Evolutionary conservation across 768 basidiomycete genomes (phyloP), one percentile per base, ranked within the genome.

Genomic region (Lactifluus hygrophoroides): DNA sequence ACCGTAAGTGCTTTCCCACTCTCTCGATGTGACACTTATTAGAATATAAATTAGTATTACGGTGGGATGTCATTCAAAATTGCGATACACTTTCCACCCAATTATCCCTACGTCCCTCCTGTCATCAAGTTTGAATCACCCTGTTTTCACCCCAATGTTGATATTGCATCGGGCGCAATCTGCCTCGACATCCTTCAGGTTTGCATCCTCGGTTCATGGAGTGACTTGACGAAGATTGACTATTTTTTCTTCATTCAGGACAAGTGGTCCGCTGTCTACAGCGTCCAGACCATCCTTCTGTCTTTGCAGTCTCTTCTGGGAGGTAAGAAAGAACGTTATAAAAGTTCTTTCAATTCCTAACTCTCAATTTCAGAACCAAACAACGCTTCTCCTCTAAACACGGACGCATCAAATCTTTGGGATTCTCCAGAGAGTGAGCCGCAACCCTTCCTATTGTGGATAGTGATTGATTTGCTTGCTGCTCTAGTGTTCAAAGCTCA

Each of bases 201-300:
- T 57, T 16, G 74, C 69, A 0, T 38, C 21, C 35, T 25, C 3
- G 16, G 37, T 23, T 25, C 28, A 49, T 17, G 42, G 21, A 58
- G 37, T 35, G 49, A 48, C 42, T 46, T 32, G 42, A n/a, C 30
- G 10, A 51, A 51, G 25, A 8, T 47, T 27, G 47, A 50, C 52
- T 37, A 25, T 43, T 30, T 43, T 25, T 49, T 38, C 17, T 25
- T 21, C 7, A 16, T 16, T 10, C 61, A 91, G 88, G 90, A 93
- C 71, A 90, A 93, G 68, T 94, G 92, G 93, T 90, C 89, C 3
- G 91, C 93, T 7, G 87, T 94, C 1, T 92, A 94, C 70, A 90
- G 88, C 58, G 92, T 94, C 35, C 89, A 92, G 64, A 93, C 90
- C 0, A 88, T 95, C 42, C 79, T 95, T 19, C 74, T 94, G 9